phyloP scores from a whole-genome alignment of 331 rosid species.

The Spiraea crenata region DNA sequence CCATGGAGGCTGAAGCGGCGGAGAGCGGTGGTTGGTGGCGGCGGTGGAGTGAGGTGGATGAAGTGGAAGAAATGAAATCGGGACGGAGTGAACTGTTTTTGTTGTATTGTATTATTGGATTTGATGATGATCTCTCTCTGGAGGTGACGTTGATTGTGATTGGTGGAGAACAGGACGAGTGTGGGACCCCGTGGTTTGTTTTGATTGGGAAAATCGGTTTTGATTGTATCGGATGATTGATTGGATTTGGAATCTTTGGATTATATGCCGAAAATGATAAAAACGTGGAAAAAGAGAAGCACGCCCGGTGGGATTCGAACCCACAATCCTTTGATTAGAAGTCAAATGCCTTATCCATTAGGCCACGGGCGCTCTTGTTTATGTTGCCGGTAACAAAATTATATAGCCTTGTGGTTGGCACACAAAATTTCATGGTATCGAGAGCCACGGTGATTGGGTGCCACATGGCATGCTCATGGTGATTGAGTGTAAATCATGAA shows the following conservation, averaged over 20 bases:
- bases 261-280: background rate
- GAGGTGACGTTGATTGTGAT: conserved; percentile 1
- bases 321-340: conserved; percentile 72
- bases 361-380: conserved; percentile 51
- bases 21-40: too few relatives aligned
- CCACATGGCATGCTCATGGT: too few relatives aligned
- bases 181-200: background rate
- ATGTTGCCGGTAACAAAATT: too few relatives aligned
- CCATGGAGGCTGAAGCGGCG: conserved; percentile 31
- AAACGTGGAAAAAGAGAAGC: background rate
- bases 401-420: too few relatives aligned
- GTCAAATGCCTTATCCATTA: conserved; percentile 81
- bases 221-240: too few relatives aligned
- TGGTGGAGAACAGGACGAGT: background rate
- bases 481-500: too few relatives aligned
- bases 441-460: too few relatives aligned
- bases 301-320: conserved; percentile 85
- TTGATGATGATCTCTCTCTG: background rate
- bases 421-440: too few relatives aligned
- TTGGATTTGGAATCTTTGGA: background rate
- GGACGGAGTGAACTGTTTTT: background rate
- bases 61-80: background rate
- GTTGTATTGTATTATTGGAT: background rate
- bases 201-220: background rate
- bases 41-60: background rate